Evolutionary conservation across 768 basidiomycete species (phyloP), one percentile per base, ranked within the genome.

Genomic region (Pisolithus marmoratus): DNA sequence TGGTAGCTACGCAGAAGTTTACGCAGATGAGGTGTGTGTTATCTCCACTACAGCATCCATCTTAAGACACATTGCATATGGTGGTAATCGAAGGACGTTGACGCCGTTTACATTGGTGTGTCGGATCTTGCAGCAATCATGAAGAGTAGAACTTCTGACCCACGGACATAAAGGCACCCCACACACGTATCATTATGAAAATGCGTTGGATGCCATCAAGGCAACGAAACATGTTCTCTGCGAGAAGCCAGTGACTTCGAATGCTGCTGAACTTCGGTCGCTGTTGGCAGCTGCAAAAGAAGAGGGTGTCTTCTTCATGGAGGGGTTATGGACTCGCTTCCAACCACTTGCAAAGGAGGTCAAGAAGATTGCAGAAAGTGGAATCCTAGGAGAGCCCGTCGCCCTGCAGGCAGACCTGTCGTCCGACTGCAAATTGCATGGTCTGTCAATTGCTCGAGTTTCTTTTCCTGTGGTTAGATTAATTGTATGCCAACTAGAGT

Each of bases 301-400:
- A 63, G 73, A 85, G 59, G 79, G 83, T 17, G 77, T 92, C 1
- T 94, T 94, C 74, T 81, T 94, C 60, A 94, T 94, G 91, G 93
- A 94, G 69, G 90, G 87, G 0, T 74, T 92, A 68, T 92, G 90
- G 89, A 91, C 90, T 34, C 77, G 87, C 34, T 90, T 90, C 73
- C 84, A 87, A 52, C 87, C 87, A 12, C 75, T 88, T 53, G 72
- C 75, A 9, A 61, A 73, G 17, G 87, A 86, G 54, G 71, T 90
- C 49, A 84, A 85, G 67, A 74, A 74, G 54, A 68, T 88, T 43
- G 74, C 79, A 1, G 81, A 86, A 46, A 74, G 75, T 50, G 85
- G 84, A 5, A 68, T 64, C n/a, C 72, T 91, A 20, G 89, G 88
- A 7, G 70, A 76, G 9, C 84, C 87, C 17, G 71, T 85, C 3